A percentile compares a stretch with the other conserved stretches of the same genome.
phyloP scores from a whole-genome alignment of 2,329 filamentous ascomycete genomes.

The Neonectria punicea region DNA sequence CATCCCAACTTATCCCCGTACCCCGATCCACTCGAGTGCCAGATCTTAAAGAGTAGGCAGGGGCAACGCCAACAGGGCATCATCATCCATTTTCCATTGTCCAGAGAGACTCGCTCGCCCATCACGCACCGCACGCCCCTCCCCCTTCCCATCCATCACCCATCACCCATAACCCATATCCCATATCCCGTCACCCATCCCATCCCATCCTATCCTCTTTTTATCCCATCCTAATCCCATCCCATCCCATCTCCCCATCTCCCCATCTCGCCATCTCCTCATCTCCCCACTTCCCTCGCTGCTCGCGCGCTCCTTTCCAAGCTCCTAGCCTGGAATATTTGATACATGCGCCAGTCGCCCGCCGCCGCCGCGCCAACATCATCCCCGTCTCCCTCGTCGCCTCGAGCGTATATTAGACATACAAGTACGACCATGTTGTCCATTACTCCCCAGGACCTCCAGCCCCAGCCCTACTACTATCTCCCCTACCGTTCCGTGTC shows the following conservation, averaged over 20 bases:
- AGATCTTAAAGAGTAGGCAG: constrained; percentile 35
- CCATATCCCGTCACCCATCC: constrained; percentile 15
- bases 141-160: neutral
- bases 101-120: constrained; percentile 7
- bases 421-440: constrained; percentile 46
- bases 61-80: constrained; percentile 9
- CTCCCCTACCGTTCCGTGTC: constrained; percentile 27
- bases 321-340: constrained; percentile 43
- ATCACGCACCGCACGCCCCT: constrained; percentile 10
- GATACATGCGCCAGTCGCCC: constrained; percentile 46
- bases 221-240: neutral
- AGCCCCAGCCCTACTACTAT: constrained; percentile 40
- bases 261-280: constrained; percentile 37
- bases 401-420: constrained; percentile 42
- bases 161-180: neutral
- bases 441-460: constrained; percentile 42
- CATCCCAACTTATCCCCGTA: constrained; percentile 20
- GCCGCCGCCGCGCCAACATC: constrained; percentile 34
- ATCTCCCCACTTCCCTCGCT: constrained; percentile 29
- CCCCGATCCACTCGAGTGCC: constrained; percentile 41
- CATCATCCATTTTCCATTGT: constrained; percentile 17
- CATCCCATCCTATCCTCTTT: neutral
- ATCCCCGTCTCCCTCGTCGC: constrained; percentile 41
- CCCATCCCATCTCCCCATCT: constrained; percentile 24
- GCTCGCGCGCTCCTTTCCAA: constrained; percentile 39